A percentile compares a stretch with the other conserved stretches of the same genome.
These are phyloP conservation scores for Penicillium ucsense DNA, from an alignment of 495 filamentous ascomycete genomes.

Conservation along the genomic window DNA sequence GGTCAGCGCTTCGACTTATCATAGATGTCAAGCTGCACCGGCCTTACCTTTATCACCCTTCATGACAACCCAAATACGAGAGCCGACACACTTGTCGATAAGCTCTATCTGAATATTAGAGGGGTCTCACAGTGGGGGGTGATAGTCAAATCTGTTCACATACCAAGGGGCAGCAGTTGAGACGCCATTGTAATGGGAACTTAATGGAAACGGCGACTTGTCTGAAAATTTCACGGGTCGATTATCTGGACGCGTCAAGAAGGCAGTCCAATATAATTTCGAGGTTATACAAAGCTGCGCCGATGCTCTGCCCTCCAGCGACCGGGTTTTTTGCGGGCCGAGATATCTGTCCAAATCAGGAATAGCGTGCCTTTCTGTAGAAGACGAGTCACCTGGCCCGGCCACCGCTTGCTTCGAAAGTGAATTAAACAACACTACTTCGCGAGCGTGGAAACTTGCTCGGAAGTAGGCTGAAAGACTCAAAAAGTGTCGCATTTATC, in stretches of 20 bases:
- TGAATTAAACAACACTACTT: no score
- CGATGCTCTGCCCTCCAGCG: conserved; percentile 10
- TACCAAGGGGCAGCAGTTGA: conserved; percentile 72
- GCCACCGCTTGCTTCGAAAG: no score
- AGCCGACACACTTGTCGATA: conserved; percentile 97
- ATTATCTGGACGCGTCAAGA: not conserved
- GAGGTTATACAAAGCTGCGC: conserved; percentile 6
- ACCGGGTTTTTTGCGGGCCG: conserved; percentile 9
- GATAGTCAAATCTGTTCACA: not conserved
- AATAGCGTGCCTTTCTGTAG: conserved; percentile 2
- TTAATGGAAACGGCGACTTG: not conserved
- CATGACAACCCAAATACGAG: conserved; percentile 98
- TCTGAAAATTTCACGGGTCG: not conserved
- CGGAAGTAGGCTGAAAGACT: not conserved
- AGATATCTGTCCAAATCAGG: conserved; percentile 3
- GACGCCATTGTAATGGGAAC: conserved; percentile 50
- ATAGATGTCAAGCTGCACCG: no score
- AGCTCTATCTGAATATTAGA: conserved; percentile 53
- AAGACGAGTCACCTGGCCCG: not conserved
- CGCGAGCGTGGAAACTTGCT: no score
- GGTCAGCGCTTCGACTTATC: conserved; percentile 6
- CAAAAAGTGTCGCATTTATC: not conserved
- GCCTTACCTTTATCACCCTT: conserved; percentile 86
- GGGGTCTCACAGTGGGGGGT: conserved; percentile 1
- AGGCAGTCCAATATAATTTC: not conserved